phyloP scores from a whole-genome alignment of 2,329 filamentous ascomycete genomes.

The Elsinoe necatrix region DNA sequence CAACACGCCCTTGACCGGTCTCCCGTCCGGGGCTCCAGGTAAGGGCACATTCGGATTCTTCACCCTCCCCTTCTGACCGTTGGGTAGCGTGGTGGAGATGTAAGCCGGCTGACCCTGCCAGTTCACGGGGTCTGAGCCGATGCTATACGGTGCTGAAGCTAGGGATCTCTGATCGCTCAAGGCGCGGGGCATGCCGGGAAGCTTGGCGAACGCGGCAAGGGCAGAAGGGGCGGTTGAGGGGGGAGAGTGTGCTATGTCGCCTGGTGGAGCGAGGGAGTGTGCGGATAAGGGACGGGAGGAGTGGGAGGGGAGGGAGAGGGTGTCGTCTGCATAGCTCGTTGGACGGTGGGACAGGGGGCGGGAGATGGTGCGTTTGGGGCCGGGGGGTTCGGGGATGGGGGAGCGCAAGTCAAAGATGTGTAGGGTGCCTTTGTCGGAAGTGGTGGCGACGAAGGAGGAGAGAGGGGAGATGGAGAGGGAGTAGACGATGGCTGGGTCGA shows the following conservation, averaged over 20 bases:
- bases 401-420: slow-evolving; percentile 84
- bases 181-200: slow-evolving; percentile 75
- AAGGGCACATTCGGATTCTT: slow-evolving; percentile 36
- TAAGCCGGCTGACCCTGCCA: slow-evolving; percentile 29
- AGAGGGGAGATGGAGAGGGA: slow-evolving; percentile 81
- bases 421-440: slow-evolving; percentile 91
- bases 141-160: slow-evolving; percentile 69
- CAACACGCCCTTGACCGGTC: slow-evolving; percentile 71
- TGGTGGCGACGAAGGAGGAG: slow-evolving; percentile 73
- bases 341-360: slow-evolving; percentile 21
- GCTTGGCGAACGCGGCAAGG: slow-evolving; percentile 51
- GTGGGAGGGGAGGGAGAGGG: slow-evolving; percentile 15
- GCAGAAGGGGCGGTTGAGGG: slow-evolving; percentile 16
- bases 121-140: slow-evolving; percentile 60
- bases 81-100: slow-evolving; percentile 29
- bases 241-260: slow-evolving; percentile 20
- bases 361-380: slow-evolving; percentile 25
- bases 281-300: slow-evolving; percentile 17
- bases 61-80: slow-evolving; percentile 27
- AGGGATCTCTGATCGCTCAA: slow-evolving; percentile 90
- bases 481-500: slow-evolving; percentile 80
- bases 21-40: slow-evolving; percentile 44
- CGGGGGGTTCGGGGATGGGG: slow-evolving; percentile 33
- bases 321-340: slow-evolving; percentile 18
- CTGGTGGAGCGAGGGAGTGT: slow-evolving; percentile 25